Conservation (phyloP, 805 yeast genomes). For the Wickerhamomyces tratensis region DNA sequence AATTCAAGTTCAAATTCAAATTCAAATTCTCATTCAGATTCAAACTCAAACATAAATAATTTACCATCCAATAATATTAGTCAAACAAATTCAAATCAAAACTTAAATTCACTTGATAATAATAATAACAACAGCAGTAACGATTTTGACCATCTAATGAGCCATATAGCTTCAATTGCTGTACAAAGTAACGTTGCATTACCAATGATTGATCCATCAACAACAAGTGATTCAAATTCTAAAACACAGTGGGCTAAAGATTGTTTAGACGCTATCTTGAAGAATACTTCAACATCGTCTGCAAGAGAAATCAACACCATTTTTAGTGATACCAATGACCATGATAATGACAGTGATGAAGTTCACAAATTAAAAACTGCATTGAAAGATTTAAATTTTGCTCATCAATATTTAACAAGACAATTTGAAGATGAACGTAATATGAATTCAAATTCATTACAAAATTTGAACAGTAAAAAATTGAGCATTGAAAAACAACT, state of each 20-base stretch:
- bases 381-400: slow-evolving; percentile 57
- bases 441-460: slow-evolving; percentile 41
- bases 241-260: slow-evolving; percentile 16
- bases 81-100: no score
- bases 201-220: slow-evolving; percentile 9
- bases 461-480: slow-evolving; percentile 42
- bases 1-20: no score
- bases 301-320: no score
- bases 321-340: not conserved
- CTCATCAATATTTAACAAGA: slow-evolving; percentile 58
- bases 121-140: not conserved
- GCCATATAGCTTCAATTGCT: slow-evolving; percentile 16
- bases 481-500: slow-evolving; percentile 42
- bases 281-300: not conserved
- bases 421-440: slow-evolving; percentile 60
- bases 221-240: slow-evolving; percentile 1
- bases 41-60: no score
- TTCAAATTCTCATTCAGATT: no score
- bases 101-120: no score
- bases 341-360: slow-evolving; percentile 1
- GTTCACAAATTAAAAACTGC: slow-evolving; percentile 39
- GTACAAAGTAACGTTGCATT: slow-evolving; percentile 14
- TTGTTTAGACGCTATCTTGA: slow-evolving; percentile 12
- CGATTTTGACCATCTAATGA: slow-evolving; percentile 14
- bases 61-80: no score